Base-by-base conservation (phyloP, 2,329 filamentous ascomycete genomes). In the Curvularia verruculosa region DNA sequence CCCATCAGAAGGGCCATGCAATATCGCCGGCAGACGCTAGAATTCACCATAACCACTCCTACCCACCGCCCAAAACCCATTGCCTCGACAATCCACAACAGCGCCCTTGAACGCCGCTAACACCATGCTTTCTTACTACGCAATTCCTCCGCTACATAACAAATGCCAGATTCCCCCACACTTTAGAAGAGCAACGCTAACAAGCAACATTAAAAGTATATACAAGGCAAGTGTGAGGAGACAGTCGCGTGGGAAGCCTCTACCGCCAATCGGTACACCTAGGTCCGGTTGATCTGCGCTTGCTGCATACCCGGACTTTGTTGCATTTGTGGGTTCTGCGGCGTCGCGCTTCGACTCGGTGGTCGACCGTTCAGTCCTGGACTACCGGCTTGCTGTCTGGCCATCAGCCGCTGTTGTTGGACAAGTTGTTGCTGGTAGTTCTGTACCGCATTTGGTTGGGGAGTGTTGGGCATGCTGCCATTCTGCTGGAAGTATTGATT, bases 331-430 rank as follows among this genome's bases (percentile, higher is more conserved):
- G 71, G 66, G 47, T 75, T 75, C 49, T 75, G 74, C 12, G 75
- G 75, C 34, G 75, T 77, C 23, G 73, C 75, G 60, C 75, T 77
- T 49, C 75, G 64, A 56, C 75, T 77, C 36, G 66, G 64, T 49
- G 67, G 71, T 54, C 68, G 61, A 36, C 67, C 70, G 50, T 65
- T 74, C 58, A 75, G 53, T 40, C 67, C 66, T 7, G 72, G 73
- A 56, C 71, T 74, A 23, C 69, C 68, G 23, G 66, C 71, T 49
- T 72, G 69, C 49, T 74, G 73, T 53, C 62, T 54, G 21, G 51
- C 58, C 73, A 77, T 72, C 62, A 75, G 61, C 50, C 70, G 71
- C 59, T 77, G 74, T 56, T 76, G 75, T 52, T 74, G 70, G 34
- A 74, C 67, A 52, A 77, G 69, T 48, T 76, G 73, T 50, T 70